Evolutionary conservation across 1,284 basidiomycete species (phyloP), one percentile per base, ranked within the genome.

Genomic region (Fomes fomentarius): DNA sequence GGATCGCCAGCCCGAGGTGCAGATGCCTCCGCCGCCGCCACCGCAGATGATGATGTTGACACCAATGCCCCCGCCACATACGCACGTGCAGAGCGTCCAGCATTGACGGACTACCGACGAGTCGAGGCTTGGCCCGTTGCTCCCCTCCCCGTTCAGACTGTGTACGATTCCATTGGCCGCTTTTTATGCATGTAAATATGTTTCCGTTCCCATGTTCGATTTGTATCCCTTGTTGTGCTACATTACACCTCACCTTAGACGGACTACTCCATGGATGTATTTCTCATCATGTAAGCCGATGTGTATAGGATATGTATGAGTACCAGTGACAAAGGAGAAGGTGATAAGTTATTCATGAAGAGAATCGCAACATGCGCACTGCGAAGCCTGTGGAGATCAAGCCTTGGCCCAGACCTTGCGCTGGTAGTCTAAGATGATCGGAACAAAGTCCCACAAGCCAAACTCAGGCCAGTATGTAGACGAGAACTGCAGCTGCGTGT

Each of bases 401-500:
- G 39, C 15, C 26, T 50, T 46, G 2, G 67, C 50, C 85, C 85
- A 92, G n/a, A 79, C 71, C 66, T 87, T 87, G 40, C 85, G 80
- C 70, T 97, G 95, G 73, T 91, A 98, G 45, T 89, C 85, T 17
- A 98, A 76, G 15, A 98, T 69, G 54, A 97, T 87, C 1, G 93
- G 92, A 21, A 95, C 71, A 67, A 97, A 85, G 64, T 99, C 93
- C 50, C 84, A 78, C 5, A 98, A 69, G 2, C 95, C 93, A 69
- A 98, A 98, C 54, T 96, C 89, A 0, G 97, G 97, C 97, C 97
- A 99, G 69, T 91, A 96, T 0, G 85, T 85, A 30, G 86, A 74
- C n/a, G 88, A 83, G 71, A 98, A 96, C 69, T 98, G 93, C n/a
- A 99, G 75, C 62, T 96, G 93, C 0, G 94, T 93, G 61, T 89